phyloP scores from a whole-genome alignment of 2,329 filamentous ascomycete species.

The Cercospora sp. region DNA sequence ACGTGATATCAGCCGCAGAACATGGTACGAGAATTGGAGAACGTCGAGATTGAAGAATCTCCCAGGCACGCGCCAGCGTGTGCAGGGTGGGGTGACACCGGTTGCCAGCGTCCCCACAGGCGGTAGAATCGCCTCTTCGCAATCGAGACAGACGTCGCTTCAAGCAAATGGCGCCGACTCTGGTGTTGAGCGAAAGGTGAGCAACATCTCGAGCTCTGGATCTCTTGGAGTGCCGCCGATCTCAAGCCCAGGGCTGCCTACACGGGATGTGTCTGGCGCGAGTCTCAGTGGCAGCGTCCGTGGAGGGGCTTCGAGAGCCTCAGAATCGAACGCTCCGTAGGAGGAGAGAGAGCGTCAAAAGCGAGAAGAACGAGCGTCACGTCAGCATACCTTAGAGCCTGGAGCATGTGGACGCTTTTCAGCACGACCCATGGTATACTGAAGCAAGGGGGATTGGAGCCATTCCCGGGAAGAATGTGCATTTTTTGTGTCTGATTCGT shows the following conservation, averaged over 20 bases:
- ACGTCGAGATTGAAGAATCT: constrained; percentile 54
- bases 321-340: constrained; percentile 7
- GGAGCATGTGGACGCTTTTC: not conserved
- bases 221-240: not conserved
- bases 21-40: constrained; percentile 96
- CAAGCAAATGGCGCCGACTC: constrained; percentile 8
- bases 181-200: constrained; percentile 25
- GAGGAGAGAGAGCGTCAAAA: constrained; percentile 3
- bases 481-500: not conserved
- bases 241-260: not conserved
- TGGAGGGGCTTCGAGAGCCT: not conserved
- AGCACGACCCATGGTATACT: not conserved
- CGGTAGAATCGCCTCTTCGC: constrained; percentile 27
- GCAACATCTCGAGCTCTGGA: constrained; percentile 7
- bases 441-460: not conserved
- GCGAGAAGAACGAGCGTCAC: constrained; percentile 3
- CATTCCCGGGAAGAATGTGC: not conserved
- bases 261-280: constrained; percentile 3
- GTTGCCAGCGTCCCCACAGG: constrained; percentile 37
- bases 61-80: constrained; percentile 31
- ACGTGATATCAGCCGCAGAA: constrained; percentile 82
- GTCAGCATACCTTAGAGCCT: not conserved
- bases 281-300: constrained; percentile 2
- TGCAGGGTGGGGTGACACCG: constrained; percentile 40
- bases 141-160: constrained; percentile 19